Evolutionary conservation across 768 basidiomycete genomes (phyloP).

Genomic region (Neoboletus brunneissimus): DNA sequence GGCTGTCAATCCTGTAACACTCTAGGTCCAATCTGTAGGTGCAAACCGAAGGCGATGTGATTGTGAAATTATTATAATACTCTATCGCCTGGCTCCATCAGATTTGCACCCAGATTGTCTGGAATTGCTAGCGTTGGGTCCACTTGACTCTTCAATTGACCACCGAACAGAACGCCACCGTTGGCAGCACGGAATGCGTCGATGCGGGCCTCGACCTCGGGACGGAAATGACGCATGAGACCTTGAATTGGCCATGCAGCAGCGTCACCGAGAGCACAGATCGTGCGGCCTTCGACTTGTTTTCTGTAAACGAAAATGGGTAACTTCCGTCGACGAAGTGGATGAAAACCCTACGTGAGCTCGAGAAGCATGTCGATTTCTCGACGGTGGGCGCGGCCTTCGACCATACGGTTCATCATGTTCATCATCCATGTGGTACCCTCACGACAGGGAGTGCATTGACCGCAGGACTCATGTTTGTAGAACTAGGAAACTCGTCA

Average conservation of each 20-base stretch:
- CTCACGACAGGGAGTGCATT: slow-evolving; percentile 92
- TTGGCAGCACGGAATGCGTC: slow-evolving; percentile 68
- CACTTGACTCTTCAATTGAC: slow-evolving; percentile 63
- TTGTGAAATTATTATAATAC: slow-evolving; percentile 15
- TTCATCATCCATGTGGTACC: slow-evolving; percentile 99
- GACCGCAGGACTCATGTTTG: slow-evolving; percentile 98
- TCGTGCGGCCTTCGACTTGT: slow-evolving; percentile 95
- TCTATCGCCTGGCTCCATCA: slow-evolving; percentile 42
- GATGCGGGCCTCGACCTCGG: slow-evolving; percentile 89
- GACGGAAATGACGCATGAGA: slow-evolving; percentile 96
- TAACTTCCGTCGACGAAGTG: neutral
- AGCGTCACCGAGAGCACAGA: slow-evolving; percentile 95
- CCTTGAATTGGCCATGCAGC: slow-evolving; percentile 99
- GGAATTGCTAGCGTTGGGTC: slow-evolving; percentile 69
- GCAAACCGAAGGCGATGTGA: too few relatives aligned
- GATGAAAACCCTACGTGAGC: slow-evolving; percentile 61
- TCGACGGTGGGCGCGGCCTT: slow-evolving; percentile 84
- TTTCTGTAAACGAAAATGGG: slow-evolving; percentile 49
- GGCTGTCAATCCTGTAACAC: neutral
- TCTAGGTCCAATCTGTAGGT: neutral
- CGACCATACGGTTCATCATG: slow-evolving; percentile 97
- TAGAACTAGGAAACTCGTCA: slow-evolving; percentile 65
- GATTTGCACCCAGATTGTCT: slow-evolving; percentile 64
- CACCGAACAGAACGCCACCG: slow-evolving; percentile 88
- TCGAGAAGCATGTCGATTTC: slow-evolving; percentile 99